phyloP scores from a whole-genome alignment of 352 stramenopile genomes.

The Nothophytophthora sp. region DNA sequence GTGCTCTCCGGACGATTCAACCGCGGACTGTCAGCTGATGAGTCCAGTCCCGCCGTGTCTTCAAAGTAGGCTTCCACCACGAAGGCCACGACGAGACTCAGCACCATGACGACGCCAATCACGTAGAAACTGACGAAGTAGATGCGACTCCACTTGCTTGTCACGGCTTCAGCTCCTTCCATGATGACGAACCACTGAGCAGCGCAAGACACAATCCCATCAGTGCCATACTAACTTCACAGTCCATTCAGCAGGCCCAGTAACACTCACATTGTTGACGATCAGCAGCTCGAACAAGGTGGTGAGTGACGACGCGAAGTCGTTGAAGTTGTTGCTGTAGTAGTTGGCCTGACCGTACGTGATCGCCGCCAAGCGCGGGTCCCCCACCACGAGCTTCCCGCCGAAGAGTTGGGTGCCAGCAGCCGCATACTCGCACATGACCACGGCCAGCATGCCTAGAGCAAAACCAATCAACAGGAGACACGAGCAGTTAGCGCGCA shows the following conservation, averaged over 20 bases:
- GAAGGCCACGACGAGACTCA: conserved; percentile 75
- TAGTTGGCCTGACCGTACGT: conserved; percentile 56
- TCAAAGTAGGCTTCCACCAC: conserved; percentile 67
- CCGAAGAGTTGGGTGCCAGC: conserved; percentile 69
- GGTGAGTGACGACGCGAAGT: conserved; percentile 53
- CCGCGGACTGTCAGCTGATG: background rate
- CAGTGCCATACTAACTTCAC: background rate
- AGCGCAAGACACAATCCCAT: background rate
- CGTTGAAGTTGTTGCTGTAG: conserved; percentile 83
- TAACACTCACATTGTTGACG: conserved; percentile 66
- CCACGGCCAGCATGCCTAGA: conserved; percentile 54
- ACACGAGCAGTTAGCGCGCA: background rate
- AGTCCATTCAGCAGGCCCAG: background rate
- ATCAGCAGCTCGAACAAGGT: conserved; percentile 78
- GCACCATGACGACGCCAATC: conserved; percentile 66
- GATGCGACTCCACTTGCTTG: conserved; percentile 50
- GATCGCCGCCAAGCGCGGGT: conserved; percentile 31
- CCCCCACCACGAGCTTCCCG: conserved; percentile 45
- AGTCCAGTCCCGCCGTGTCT: conserved; percentile 4
- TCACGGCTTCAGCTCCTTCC: conserved; percentile 58
- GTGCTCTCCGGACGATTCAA: background rate
- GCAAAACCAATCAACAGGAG: background rate
- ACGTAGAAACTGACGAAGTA: conserved; percentile 82
- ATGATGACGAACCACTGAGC: conserved; percentile 69
- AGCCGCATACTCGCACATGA: conserved; percentile 63